Percentiles rank a stretch among this genome's conserved stretches.
Conservation (phyloP, 768 basidiomycete genomes). For the Tulasnella sp. region DNA sequence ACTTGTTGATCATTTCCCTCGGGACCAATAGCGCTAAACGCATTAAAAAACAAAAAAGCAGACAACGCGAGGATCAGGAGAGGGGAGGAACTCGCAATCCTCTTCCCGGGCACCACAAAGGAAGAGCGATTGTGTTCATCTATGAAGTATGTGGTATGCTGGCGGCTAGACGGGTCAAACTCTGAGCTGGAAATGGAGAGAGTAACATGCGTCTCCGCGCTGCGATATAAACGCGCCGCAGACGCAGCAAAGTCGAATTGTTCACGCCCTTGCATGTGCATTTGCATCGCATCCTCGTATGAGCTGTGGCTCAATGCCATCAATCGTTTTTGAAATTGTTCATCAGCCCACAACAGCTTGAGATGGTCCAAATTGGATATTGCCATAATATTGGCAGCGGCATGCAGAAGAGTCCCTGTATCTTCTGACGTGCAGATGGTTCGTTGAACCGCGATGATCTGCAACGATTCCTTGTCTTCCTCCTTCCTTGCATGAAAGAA, state of each 20-base stretch:
- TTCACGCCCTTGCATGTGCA: background rate
- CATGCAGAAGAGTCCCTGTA: background rate
- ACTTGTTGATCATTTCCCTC: background rate
- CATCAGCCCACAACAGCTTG: background rate
- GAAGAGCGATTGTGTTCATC: background rate
- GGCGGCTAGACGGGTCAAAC: background rate
- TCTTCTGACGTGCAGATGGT: background rate
- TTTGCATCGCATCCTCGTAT: background rate
- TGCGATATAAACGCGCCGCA: background rate
- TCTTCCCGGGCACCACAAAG: background rate
- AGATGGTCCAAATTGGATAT: background rate
- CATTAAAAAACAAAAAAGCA: background rate
- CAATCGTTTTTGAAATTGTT: background rate
- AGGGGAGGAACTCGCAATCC: background rate
- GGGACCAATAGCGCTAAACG: background rate
- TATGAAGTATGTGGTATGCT: too few species aligned
- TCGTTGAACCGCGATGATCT: background rate
- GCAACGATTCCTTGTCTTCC: background rate
- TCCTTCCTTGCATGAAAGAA: background rate
- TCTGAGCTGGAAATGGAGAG: background rate
- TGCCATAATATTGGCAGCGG: background rate
- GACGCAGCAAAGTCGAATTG: background rate
- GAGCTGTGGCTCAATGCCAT: background rate
- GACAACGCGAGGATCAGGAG: background rate
- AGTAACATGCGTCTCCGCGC: background rate